Evolutionary conservation across 1,139 yeast species (phyloP).

Genomic region (Sugiyamaella paludigena): DNA sequence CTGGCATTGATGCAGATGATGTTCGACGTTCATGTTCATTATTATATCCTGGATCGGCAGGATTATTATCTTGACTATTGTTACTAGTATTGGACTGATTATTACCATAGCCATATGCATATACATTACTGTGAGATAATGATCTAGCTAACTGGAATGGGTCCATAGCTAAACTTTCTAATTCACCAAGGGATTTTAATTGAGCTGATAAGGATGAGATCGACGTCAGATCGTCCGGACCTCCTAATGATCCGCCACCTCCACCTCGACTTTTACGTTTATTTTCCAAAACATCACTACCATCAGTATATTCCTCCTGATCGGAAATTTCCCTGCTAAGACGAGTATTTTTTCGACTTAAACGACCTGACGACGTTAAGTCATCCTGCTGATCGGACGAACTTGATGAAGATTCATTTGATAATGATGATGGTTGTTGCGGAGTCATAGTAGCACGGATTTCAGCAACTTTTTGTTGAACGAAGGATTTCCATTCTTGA

Average conservation of each 20-base stretch:
- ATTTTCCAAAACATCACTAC: slow-evolving; percentile 39
- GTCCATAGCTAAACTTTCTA: slow-evolving; percentile 37
- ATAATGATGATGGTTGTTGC: slow-evolving; percentile 15
- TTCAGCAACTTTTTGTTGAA: slow-evolving; percentile 75
- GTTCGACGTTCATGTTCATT: slow-evolving; percentile 2
- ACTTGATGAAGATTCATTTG: slow-evolving; percentile 13
- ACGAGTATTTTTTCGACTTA: slow-evolving; percentile 36
- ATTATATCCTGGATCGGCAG: background rate
- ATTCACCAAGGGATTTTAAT: slow-evolving; percentile 34
- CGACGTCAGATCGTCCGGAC: slow-evolving; percentile 28
- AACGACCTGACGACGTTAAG: slow-evolving; percentile 10
- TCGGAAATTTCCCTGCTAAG: slow-evolving; percentile 39
- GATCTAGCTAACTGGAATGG: slow-evolving; percentile 35
- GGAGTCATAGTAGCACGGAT: slow-evolving; percentile 45
- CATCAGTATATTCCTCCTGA: slow-evolving; percentile 40
- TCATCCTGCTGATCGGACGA: slow-evolving; percentile 2
- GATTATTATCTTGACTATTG: background rate
- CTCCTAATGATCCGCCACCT: slow-evolving; percentile 19
- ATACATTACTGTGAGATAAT: slow-evolving; percentile 19
- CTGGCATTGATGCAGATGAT: slow-evolving; percentile 6
- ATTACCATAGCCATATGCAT: slow-evolving; percentile 8
- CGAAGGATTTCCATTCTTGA: slow-evolving; percentile 80
- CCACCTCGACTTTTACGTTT: slow-evolving; percentile 23
- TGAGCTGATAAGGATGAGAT: slow-evolving; percentile 31
- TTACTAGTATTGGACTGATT: slow-evolving; percentile 1